phyloP scores from a whole-genome alignment of 176 grass and related monocot species.

The Hsuehochloa calcarea region DNA sequence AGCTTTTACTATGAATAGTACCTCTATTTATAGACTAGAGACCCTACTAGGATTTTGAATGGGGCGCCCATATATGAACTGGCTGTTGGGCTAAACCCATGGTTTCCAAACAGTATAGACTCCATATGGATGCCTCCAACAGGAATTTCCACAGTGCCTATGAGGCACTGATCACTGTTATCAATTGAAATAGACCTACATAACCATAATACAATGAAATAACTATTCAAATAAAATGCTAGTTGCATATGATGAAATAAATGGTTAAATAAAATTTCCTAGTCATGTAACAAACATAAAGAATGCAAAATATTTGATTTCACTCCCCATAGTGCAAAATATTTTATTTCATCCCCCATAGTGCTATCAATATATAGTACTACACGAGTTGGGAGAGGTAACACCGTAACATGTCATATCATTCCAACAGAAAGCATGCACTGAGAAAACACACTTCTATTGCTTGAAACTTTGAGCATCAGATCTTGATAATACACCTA shows the following conservation, averaged over 20 bases:
- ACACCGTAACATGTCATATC: neutral
- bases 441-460: neutral
- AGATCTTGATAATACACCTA: neutral
- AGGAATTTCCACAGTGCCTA: slow-evolving; percentile 96
- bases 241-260: neutral
- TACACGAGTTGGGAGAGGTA: neutral
- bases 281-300: slow-evolving; percentile 1
- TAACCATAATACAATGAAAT: neutral
- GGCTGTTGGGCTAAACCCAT: no score
- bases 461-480: neutral
- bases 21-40: no score
- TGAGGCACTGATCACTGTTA: slow-evolving; percentile 86
- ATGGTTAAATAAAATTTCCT: neutral
- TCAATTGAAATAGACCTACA: slow-evolving; percentile 94
- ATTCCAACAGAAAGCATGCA: neutral
- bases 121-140: slow-evolving; percentile 98
- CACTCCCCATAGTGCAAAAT: no score
- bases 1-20: no score
- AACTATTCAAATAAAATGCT: neutral
- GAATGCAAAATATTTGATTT: neutral
- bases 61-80: no score
- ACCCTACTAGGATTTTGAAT: no score
- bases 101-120: no score
- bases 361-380: neutral
- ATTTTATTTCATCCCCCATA: no score